Evolutionary conservation across 1,284 basidiomycete genomes (phyloP).

Genomic region (Ceraceosorus guamensis): DNA sequence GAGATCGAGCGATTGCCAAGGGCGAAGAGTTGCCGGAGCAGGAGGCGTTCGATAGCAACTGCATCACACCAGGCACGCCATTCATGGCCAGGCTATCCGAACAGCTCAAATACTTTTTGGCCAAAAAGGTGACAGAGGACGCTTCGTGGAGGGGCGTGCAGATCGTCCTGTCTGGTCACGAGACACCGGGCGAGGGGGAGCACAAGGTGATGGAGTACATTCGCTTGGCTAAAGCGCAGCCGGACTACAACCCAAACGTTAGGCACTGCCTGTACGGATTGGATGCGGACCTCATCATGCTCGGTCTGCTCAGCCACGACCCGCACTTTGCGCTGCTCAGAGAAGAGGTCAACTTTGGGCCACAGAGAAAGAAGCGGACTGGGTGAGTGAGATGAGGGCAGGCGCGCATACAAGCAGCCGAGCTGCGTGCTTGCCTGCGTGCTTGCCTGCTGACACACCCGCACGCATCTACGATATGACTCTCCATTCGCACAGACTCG

Average conservation of each 20-base stretch:
- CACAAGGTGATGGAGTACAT: slow-evolving; percentile 99
- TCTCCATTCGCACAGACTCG: slow-evolving; percentile 55
- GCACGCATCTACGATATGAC: background rate
- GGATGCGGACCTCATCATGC: slow-evolving; percentile 97
- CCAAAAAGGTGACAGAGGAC: slow-evolving; percentile 87
- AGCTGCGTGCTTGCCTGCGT: too few species aligned
- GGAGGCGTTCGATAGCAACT: slow-evolving; percentile 92
- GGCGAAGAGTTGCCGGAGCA: slow-evolving; percentile 71
- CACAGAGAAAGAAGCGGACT: slow-evolving; percentile 58
- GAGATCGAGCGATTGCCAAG: slow-evolving; percentile 79
- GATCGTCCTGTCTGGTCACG: slow-evolving; percentile 93
- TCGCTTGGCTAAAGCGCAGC: slow-evolving; percentile 83
- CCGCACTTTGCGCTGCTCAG: slow-evolving; percentile 95
- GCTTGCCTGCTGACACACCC: too few species aligned
- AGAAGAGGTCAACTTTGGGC: slow-evolving; percentile 97
- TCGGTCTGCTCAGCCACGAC: slow-evolving; percentile 91
- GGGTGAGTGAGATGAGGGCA: too few species aligned
- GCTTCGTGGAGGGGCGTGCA: slow-evolving; percentile 77
- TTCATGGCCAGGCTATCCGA: slow-evolving; percentile 91
- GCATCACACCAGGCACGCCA: slow-evolving; percentile 93
- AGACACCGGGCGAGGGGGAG: slow-evolving; percentile 96
- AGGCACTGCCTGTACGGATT: slow-evolving; percentile 97
- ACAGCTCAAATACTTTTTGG: slow-evolving; percentile 92
- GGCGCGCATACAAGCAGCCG: too few species aligned
- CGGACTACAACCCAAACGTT: slow-evolving; percentile 83